Evolutionary conservation across 2,329 filamentous ascomycete species (phyloP).

Genomic region (Aspergillus hiratsukae): DNA sequence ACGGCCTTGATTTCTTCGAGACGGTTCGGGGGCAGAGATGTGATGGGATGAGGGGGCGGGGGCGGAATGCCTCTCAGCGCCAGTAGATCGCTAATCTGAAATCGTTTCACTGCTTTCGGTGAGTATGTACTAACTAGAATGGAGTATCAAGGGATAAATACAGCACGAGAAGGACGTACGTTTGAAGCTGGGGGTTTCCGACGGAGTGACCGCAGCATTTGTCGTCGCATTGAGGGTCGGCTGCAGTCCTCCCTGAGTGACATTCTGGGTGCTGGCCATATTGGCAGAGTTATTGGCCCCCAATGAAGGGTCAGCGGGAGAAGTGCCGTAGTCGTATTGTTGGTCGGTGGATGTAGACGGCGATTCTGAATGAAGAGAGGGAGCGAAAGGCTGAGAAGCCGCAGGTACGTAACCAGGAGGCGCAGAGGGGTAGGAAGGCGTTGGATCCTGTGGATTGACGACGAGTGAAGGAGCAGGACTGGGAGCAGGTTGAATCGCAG

Average conservation of each 20-base stretch:
- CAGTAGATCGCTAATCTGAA: constrained; percentile 71
- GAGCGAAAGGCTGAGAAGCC: constrained; percentile 35
- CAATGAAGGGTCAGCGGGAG: constrained; percentile 63
- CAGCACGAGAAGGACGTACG: constrained; percentile 33
- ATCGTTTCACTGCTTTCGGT: constrained; percentile 53
- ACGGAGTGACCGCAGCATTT: constrained; percentile 18
- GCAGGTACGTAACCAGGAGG: constrained; percentile 39
- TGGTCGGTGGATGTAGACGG: constrained; percentile 39
- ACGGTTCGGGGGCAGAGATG: constrained; percentile 38
- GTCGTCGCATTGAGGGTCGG: constrained; percentile 21
- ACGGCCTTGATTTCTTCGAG: constrained; percentile 67
- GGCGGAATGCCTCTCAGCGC: constrained; percentile 57
- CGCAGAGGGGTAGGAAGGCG: constrained; percentile 32
- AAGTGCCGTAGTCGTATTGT: constrained; percentile 57
- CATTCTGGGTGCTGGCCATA: constrained; percentile 32
- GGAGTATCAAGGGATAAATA: background rate
- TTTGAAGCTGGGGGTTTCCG: constrained; percentile 47
- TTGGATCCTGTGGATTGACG: constrained; percentile 35
- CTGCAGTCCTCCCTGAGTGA: constrained; percentile 25
- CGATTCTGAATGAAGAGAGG: constrained; percentile 36
- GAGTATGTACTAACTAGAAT: background rate
- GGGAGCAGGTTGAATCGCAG: constrained; percentile 61
- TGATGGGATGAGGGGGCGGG: constrained; percentile 51
- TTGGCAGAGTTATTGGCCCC: constrained; percentile 41
- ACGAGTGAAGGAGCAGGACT: constrained; percentile 41